These are phyloP conservation scores for Marasmius sp. DNA, from an alignment of 1,284 basidiomycete species.

Conservation along the genomic window DNA sequence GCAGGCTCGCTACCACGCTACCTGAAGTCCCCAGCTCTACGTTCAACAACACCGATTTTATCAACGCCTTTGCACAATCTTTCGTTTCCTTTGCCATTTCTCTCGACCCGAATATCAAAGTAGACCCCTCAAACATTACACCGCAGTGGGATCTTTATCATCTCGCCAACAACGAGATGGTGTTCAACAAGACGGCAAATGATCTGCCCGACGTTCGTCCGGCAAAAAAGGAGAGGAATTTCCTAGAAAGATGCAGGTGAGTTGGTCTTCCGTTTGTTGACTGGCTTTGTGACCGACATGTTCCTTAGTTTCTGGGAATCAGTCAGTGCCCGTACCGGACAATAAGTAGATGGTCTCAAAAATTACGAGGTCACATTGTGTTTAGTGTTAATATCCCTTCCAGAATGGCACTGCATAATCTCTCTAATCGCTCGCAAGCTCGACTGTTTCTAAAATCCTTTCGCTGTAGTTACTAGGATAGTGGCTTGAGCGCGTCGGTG, in stretches of 20 bases:
- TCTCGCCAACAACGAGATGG: slow-evolving; percentile 28
- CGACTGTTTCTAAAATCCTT: too few species aligned
- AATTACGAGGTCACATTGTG: neutral
- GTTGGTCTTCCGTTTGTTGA: slow-evolving; percentile 4
- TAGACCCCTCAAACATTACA: slow-evolving; percentile 25
- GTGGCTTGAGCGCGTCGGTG: too few species aligned
- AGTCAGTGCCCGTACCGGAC: neutral
- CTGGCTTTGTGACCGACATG: neutral
- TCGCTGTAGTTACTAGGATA: too few species aligned
- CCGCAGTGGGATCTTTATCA: slow-evolving; percentile 28
- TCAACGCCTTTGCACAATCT: slow-evolving; percentile 36
- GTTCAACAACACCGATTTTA: slow-evolving; percentile 36
- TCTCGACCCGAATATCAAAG: slow-evolving; percentile 37
- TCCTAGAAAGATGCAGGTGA: slow-evolving; percentile 31
- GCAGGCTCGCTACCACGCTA: slow-evolving; percentile 13
- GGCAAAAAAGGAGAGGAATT: slow-evolving; percentile 20
- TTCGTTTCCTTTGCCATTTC: slow-evolving; percentile 36
- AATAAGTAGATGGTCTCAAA: neutral
- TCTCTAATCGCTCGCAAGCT: too few species aligned
- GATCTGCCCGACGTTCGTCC: slow-evolving; percentile 22
- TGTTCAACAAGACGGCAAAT: slow-evolving; percentile 32
- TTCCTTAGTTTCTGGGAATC: neutral
- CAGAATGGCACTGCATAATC: too few species aligned
- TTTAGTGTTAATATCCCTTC: too few species aligned
- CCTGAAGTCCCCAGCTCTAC: neutral